Conservation (phyloP, 1,139 yeast genomes). For the Protomyces gravidus region DNA sequence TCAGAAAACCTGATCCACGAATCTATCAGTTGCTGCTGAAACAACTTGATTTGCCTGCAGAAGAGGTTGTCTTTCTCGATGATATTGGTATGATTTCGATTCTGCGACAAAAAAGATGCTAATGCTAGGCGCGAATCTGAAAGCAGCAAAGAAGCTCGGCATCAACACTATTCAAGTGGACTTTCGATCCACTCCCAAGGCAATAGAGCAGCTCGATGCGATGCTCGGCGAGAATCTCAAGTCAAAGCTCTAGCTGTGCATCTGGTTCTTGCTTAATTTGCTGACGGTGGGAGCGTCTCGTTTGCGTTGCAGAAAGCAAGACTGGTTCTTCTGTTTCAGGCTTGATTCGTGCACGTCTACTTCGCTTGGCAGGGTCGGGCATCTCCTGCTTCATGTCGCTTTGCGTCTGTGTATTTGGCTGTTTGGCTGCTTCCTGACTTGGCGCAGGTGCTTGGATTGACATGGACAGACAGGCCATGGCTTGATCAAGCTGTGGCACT, state of each 20-base stretch:
- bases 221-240: slow-evolving; percentile 1
- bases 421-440: too few species aligned
- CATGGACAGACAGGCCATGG: too few species aligned
- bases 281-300: neutral
- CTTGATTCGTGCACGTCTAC: neutral
- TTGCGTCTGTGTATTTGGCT: too few species aligned
- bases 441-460: too few species aligned
- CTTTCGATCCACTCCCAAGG: slow-evolving; percentile 23
- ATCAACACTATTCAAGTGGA: slow-evolving; percentile 25
- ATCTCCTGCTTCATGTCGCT: too few species aligned
- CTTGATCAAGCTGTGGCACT: too few species aligned
- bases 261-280: neutral
- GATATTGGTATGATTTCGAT: neutral
- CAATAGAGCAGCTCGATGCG: slow-evolving; percentile 6
- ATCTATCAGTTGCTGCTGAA: slow-evolving; percentile 6
- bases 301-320: neutral
- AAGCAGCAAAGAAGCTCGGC: slow-evolving; percentile 17
- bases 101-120: neutral
- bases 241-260: neutral
- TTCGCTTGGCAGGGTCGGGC: too few species aligned
- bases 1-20: slow-evolving; percentile 22
- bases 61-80: slow-evolving; percentile 6
- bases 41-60: slow-evolving; percentile 13
- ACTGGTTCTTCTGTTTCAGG: neutral
- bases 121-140: slow-evolving; percentile 17